Evolutionary conservation across 176 grass and related monocot genomes (phyloP), one percentile per base, ranked within the genome.

Genomic region (Ensete ventricosum): DNA sequence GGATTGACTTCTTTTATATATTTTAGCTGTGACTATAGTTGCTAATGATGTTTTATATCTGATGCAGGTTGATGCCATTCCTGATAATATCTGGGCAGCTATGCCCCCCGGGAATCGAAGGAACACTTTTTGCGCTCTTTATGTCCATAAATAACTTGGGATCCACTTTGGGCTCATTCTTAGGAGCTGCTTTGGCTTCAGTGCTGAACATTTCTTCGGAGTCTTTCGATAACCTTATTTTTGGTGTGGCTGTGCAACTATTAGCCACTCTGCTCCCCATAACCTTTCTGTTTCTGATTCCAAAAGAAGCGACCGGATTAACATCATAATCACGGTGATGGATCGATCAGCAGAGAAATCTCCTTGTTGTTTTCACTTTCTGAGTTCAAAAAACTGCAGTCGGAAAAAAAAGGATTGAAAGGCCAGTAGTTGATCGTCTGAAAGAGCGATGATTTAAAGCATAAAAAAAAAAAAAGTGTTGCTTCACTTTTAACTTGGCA

Each of bases 91-190:
- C 87, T 1, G 90, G 90, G 14, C 90, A 84, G 73, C 82, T 93
- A 73, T 93, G 90, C 71, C 90, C 87, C 12, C 90, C 87, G 81
- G 90, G 90, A 81, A 93, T 93, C 26, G 84, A 87, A 81, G 90
- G 90, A 78, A 93, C 90, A 1, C 50, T 87, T 55, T 93, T 93
- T 76, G 90, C 90, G 19, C 75, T 93, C 8, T 93, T 93, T 75
- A 93, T 93, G 90, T 93, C 90, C 29, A 87, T 87, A 70, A 89
- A 89, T 80, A 93, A 93, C 77, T 52, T 93, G 53, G 80, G 84
- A 65, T 85, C 87, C 6, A 87, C 84, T 17, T 62, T 93, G 79
- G 90, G 90, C 22, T 85, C 84, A 81, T 89, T 93, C 82, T 69
- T 89, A 5, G 90, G 90, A 64, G 84, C 87, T 78, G 90, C 87